Conservation (phyloP, 495 filamentous ascomycete genomes). For the Aspergillus asperescens region DNA sequence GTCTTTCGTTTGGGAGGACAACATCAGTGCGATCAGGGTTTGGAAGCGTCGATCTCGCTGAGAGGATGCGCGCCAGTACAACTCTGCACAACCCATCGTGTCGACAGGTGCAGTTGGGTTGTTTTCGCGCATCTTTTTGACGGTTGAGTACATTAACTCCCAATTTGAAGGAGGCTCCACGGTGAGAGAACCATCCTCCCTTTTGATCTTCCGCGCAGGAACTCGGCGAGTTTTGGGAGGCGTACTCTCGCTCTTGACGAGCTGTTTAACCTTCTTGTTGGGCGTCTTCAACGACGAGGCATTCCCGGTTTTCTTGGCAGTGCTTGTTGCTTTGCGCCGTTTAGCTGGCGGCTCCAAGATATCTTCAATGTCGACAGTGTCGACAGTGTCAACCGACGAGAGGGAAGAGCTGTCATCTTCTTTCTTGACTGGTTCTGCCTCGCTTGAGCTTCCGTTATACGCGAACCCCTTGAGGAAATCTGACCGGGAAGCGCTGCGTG, state of each 20-base stretch:
- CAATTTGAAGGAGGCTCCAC: conserved; percentile 72
- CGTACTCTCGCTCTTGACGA: conserved; percentile 25
- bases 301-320: conserved; percentile 19
- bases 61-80: conserved; percentile 45
- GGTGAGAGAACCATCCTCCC: conserved; percentile 47
- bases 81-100: conserved; percentile 92
- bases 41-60: conserved; percentile 73
- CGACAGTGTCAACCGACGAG: conserved; percentile 41
- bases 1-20: conserved; percentile 95
- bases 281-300: conserved; percentile 7
- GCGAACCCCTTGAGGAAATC: conserved; percentile 30
- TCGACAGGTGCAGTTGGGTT: conserved; percentile 83
- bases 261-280: conserved; percentile 6
- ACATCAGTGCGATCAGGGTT: conserved; percentile 87
- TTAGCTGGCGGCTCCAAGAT: conserved; percentile 41
- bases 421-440: conserved; percentile 20
- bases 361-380: conserved; percentile 68
- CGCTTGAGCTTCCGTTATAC: conserved; percentile 19
- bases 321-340: conserved; percentile 48
- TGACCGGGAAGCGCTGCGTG: conserved; percentile 31
- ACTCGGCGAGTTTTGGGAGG: conserved; percentile 46
- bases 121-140: conserved; percentile 70
- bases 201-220: conserved; percentile 60
- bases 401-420: conserved; percentile 38
- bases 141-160: conserved; percentile 74